Conservation (phyloP, 495 filamentous ascomycete species). For the Tuber umbilicatum region DNA sequence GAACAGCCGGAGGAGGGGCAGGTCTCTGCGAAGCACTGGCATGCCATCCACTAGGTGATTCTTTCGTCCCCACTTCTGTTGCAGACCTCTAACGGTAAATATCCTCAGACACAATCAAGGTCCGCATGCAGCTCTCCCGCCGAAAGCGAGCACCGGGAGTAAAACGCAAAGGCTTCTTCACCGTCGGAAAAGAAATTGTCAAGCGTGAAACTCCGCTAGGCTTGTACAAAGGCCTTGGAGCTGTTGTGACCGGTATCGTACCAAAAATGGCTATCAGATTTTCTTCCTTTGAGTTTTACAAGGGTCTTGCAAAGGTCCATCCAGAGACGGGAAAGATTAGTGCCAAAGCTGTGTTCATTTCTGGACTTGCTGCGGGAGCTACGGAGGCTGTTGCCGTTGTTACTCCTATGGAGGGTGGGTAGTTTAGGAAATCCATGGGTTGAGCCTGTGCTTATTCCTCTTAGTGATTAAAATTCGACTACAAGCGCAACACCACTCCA, state of each 20-base stretch:
- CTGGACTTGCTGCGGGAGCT: slow-evolving; percentile 84
- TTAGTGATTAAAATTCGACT: slow-evolving; percentile 90
- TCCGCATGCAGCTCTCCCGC: slow-evolving; percentile 96
- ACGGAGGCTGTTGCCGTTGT: slow-evolving; percentile 95
- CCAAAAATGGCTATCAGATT: slow-evolving; percentile 99
- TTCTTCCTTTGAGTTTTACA: slow-evolving; percentile 94
- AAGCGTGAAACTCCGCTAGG: slow-evolving; percentile 81
- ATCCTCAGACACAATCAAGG: slow-evolving; percentile 53
- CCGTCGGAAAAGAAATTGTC: slow-evolving; percentile 80
- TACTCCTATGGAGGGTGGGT: slow-evolving; percentile 75
- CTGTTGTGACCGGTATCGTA: slow-evolving; percentile 92
- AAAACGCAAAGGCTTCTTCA: slow-evolving; percentile 79
- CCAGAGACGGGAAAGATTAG: slow-evolving; percentile 59
- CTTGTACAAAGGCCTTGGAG: slow-evolving; percentile 94
- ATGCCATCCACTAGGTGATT: slow-evolving; percentile 87
- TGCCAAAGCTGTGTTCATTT: slow-evolving; percentile 73
- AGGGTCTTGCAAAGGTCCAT: slow-evolving; percentile 46
- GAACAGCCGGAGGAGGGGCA: slow-evolving; percentile 84
- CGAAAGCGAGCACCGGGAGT: slow-evolving; percentile 75
- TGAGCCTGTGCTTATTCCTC: neutral
- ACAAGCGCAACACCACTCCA: slow-evolving; percentile 89
- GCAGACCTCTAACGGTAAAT: slow-evolving; percentile 5
- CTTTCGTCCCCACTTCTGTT: neutral
- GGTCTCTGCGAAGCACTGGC: slow-evolving; percentile 99
- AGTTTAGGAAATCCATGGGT: neutral